Base-by-base conservation (phyloP, 371 early-diverging fungal species). In the Caulochytrium protostelioides region DNA sequence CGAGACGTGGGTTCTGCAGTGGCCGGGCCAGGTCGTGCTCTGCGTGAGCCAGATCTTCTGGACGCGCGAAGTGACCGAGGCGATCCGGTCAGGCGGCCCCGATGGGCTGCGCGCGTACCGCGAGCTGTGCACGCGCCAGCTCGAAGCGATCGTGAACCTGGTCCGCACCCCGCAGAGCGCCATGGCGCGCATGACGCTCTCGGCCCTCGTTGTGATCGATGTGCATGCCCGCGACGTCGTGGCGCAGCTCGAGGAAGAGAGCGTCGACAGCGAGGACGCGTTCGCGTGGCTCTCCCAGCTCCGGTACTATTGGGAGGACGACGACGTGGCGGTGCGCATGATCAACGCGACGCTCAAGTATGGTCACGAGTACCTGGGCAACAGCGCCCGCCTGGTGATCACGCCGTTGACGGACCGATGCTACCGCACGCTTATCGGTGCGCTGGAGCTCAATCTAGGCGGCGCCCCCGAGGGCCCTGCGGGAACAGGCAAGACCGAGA, bases 401-500 rank as follows among this genome's bases (percentile, higher is more conserved):
- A 65, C 65, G 6, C 65, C 60, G 0, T 35, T 65, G 28, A 65
- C 65, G 4, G 65, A 65, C 35, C 41, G 65, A n/a, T 65, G 65
- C 37, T 65, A 62, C 38, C 49, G 65, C 19, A 65, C 65, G 3
- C 46, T 65, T 12, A 55, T 65, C 38, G 65, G 65, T 6, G 65
- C 67, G 12, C 41, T 66, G 15, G 57, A 66, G 33, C 43, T 61
- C 34, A 63, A 66, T 34, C 46, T 66, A 9, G 67, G 67, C 8
- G 63, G 63, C 12, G 63, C 67, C 0, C 67, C 67, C 4, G 63
- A 61, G 45, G 67, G 67, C 13, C 50, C 53, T 13, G 49, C 42
- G 13, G 62, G 62, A 19, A 69, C 70, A 17, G 62, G 62, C 14
- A 72, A 72, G 39, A 69, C 72, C 2, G 72, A 69, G 43, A 50